Evolutionary conservation across 2,329 filamentous ascomycete species (phyloP).

Genomic region (Pseudogymnoascus sp.): DNA sequence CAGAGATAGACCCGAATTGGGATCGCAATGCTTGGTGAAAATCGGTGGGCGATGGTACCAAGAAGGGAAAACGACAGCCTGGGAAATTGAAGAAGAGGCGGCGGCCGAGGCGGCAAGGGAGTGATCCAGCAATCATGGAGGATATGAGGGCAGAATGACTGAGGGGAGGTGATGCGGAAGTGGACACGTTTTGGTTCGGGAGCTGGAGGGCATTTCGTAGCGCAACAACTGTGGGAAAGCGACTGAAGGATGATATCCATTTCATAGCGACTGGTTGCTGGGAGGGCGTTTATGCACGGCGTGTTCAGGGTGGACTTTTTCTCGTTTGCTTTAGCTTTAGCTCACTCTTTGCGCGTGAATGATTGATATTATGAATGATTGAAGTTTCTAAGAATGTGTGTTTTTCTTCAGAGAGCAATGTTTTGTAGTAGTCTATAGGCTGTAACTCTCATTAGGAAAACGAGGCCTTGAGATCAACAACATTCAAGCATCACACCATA

Average conservation of each 20-base stretch:
- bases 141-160: not conserved
- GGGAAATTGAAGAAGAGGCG: constrained; percentile 38
- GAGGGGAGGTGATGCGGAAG: not conserved
- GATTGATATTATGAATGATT: too few species aligned
- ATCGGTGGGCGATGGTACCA: not conserved
- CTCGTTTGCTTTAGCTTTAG: not conserved
- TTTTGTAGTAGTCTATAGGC: not conserved
- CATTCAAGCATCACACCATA: not conserved
- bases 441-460: not conserved
- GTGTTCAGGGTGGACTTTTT: constrained; percentile 1
- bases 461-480: not conserved
- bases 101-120: constrained; percentile 13
- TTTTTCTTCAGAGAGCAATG: not conserved
- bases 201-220: not conserved
- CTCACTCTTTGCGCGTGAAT: not conserved
- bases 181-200: not conserved
- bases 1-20: constrained; percentile 66
- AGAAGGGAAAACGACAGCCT: constrained; percentile 25
- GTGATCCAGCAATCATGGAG: not conserved
- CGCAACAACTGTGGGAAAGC: constrained; percentile 7
- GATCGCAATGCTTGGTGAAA: constrained; percentile 80
- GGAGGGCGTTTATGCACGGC: constrained; percentile 1
- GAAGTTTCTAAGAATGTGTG: not conserved
- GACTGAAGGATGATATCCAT: constrained; percentile 4
- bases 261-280: constrained; percentile 6